phyloP scores from a whole-genome alignment of 1,139 yeast species.

The Blastobotrys proliferans region DNA sequence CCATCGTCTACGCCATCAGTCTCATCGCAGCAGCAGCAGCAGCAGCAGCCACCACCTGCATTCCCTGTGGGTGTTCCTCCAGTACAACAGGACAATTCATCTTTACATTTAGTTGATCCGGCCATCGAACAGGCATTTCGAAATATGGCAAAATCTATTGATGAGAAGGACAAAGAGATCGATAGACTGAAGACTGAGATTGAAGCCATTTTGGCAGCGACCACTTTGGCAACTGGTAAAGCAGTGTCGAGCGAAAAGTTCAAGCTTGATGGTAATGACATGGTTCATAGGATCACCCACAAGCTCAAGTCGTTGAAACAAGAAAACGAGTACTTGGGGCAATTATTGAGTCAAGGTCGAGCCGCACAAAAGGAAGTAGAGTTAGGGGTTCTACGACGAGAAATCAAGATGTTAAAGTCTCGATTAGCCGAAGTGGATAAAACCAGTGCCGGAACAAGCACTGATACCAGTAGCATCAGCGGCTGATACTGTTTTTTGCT shows the following conservation, averaged over 20 bases:
- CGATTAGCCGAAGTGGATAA: slow-evolving; percentile 9
- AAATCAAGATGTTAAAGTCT: slow-evolving; percentile 34
- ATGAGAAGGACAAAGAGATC: slow-evolving; percentile 51
- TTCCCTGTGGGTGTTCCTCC: too few species aligned
- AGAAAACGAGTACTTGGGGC: slow-evolving; percentile 69
- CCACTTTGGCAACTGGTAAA: slow-evolving; percentile 6
- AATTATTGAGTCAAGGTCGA: slow-evolving; percentile 67
- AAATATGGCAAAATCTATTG: slow-evolving; percentile 49
- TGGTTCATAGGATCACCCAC: slow-evolving; percentile 69
- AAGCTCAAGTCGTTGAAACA: slow-evolving; percentile 58
- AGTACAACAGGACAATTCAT: slow-evolving; percentile 1
- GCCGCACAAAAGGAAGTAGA: slow-evolving; percentile 69
- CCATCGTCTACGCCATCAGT: neutral
- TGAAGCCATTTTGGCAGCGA: slow-evolving; percentile 59
- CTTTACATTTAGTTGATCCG: slow-evolving; percentile 19
- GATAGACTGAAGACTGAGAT: slow-evolving; percentile 56
- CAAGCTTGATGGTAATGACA: slow-evolving; percentile 57
- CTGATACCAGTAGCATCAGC: neutral
- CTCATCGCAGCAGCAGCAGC: neutral
- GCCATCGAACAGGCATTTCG: slow-evolving; percentile 36
- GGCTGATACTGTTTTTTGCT: neutral
- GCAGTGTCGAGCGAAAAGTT: slow-evolving; percentile 1
- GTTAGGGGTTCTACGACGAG: slow-evolving; percentile 54
- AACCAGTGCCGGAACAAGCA: neutral
- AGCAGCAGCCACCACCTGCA: neutral